A percentile compares a stretch with the other conserved stretches of the same genome.
Evolutionary conservation across 2,329 filamentous ascomycete genomes (phyloP).

Genomic region (Fusarium veterinarium): DNA sequence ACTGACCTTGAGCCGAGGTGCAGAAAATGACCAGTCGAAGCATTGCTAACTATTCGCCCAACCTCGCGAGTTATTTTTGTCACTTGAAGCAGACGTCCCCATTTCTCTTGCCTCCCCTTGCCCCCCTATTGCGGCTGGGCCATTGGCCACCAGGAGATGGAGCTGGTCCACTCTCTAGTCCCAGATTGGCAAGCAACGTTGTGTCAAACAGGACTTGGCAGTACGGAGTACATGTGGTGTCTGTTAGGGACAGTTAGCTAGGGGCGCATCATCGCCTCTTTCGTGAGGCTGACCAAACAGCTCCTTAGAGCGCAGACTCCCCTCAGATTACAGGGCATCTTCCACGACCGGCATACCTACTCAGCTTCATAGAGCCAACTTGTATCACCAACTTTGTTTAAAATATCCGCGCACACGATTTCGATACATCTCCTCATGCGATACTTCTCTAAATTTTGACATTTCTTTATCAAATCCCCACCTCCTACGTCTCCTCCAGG

Average conservation of each 20-base stretch:
- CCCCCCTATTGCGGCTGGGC: constrained; percentile 11
- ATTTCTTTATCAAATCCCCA: background rate
- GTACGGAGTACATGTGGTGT: background rate
- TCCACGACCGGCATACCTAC: background rate
- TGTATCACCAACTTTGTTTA: background rate
- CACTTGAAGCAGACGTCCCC: background rate
- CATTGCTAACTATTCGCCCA: background rate
- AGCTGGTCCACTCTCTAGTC: background rate
- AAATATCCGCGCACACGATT: background rate
- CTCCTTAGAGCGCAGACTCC: constrained; percentile 8
- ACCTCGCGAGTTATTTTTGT: background rate
- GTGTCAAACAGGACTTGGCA: constrained; percentile 12
- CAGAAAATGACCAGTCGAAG: background rate
- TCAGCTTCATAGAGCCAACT: background rate
- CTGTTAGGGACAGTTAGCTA: background rate
- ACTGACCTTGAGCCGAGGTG: background rate
- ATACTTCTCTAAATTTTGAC: constrained; percentile 3
- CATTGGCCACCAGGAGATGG: background rate
- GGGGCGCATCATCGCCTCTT: constrained; percentile 26
- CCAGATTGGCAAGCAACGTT: background rate
- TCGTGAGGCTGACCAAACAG: constrained; percentile 35
- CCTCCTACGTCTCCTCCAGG: background rate
- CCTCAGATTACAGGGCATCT: background rate
- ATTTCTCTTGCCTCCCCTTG: background rate
- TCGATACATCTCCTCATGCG: background rate